Evolutionary conservation across 495 filamentous ascomycete genomes (phyloP), one percentile per base, ranked within the genome.

Genomic region (Beverwykella pulmonaria): DNA sequence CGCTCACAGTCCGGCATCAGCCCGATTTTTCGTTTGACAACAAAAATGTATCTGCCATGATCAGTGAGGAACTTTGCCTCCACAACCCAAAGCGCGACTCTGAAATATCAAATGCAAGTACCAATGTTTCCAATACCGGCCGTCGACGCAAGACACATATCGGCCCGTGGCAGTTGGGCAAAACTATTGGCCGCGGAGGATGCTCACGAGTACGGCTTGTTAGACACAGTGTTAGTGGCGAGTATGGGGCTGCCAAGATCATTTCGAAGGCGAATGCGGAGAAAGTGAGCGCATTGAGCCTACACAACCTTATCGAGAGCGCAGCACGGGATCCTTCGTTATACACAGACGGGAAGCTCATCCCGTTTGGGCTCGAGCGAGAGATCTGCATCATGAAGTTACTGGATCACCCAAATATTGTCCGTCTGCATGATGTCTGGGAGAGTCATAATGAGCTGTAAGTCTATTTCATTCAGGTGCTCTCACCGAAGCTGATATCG

Each of bases 311-410:
- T 72, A 72, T 75, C 53, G 68, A 76, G 68, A 77, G 69, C 62
- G 72, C 73, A 6, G 65, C 71, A 46, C 63, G 73, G 25, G 72
- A 72, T 39, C 59, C 56, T 2, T 47, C 71, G 0, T 53, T 59
- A 44, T 63, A 70, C 26, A 39, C 73, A 22, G 72, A 68, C 1
- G 17, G 78, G 84, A 64, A 84, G 85, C 60, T 84, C 30, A 93
- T 97, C 78, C 93, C 93, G 1, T 84, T 90, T 68, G 89, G 88
- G 0, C 90, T 98, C 52, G 94, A 98, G 73, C 83, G 94, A 36
- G 94, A 98, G 73, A 90, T 96, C 41, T 90, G 92, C 10, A 93
- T 98, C 63, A 93, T 98, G 87, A 98, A 95, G 75, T 82, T 98
- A 41, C 91, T 98, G 56, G 87, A 93, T 65, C 94, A 99, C 78